phyloP scores from a whole-genome alignment of 768 basidiomycete genomes.

The Ramaria rubella region DNA sequence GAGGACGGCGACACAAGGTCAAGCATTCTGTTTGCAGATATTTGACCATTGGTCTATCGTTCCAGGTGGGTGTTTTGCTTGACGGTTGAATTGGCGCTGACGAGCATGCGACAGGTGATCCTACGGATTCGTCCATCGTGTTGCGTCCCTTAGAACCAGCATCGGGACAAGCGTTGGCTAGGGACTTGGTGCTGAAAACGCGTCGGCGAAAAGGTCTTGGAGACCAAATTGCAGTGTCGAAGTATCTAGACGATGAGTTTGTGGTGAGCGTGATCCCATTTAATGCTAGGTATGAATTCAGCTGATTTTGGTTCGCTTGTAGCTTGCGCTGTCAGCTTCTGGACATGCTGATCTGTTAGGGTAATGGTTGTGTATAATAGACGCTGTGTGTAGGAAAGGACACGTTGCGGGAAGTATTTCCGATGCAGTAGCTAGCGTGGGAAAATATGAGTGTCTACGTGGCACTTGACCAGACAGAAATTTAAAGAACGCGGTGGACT shows the following conservation, averaged over 20 bases:
- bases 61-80: constrained; percentile 55
- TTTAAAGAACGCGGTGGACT: constrained; percentile 1
- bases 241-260: constrained; percentile 97
- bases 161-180: constrained; percentile 88
- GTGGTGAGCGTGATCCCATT: constrained; percentile 54
- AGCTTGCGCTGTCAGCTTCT: constrained; percentile 91
- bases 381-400: neutral
- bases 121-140: constrained; percentile 95
- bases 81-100: neutral
- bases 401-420: constrained; percentile 15
- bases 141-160: constrained; percentile 95
- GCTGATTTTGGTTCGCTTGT: constrained; percentile 11
- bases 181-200: constrained; percentile 95
- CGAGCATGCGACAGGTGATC: constrained; percentile 67
- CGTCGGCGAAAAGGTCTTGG: constrained; percentile 93
- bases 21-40: constrained; percentile 96
- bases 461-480: constrained; percentile 20
- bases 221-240: constrained; percentile 95
- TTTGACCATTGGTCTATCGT: constrained; percentile 99
- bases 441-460: constrained; percentile 37
- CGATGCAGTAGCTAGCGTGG: constrained; percentile 30
- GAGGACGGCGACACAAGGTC: constrained; percentile 95
- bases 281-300: neutral
- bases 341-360: constrained; percentile 93
- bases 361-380: constrained; percentile 20